These are phyloP conservation scores for Solanum paucissectum DNA, from an alignment of 257 asterid genomes.

Conservation along the genomic window DNA sequence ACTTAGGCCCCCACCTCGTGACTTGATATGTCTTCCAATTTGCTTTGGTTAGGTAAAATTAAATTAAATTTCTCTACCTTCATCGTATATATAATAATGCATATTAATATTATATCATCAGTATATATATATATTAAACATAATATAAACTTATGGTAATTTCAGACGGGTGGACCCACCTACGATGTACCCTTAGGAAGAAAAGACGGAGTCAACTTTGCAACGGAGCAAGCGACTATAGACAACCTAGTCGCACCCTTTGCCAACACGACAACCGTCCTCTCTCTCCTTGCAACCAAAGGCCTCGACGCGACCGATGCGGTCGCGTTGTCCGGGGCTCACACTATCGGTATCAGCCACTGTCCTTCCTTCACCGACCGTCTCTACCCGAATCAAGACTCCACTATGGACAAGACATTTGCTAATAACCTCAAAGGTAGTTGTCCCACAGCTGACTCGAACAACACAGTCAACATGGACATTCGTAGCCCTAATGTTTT, in stretches of 20 bases:
- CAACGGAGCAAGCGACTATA: not conserved
- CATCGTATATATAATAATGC: not conserved
- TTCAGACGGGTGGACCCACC: not conserved
- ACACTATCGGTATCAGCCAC: not conserved
- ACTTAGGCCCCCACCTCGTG: not conserved
- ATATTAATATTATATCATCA: not conserved
- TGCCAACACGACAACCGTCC: not conserved
- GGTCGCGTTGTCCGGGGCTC: not conserved
- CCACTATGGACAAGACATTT: conserved; percentile 1
- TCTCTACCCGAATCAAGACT: not conserved
- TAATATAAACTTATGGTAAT: not conserved
- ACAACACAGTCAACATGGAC: not conserved
- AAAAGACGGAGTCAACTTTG: not conserved
- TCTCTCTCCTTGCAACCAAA: not conserved
- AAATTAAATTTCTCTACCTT: not conserved
- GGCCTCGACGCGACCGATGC: not conserved
- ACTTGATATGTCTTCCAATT: not conserved
- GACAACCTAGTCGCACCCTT: not conserved
- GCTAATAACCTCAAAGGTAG: not conserved
- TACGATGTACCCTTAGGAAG: not conserved
- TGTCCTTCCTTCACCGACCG: not conserved
- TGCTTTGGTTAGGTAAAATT: not conserved
- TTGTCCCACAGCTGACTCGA: not conserved
- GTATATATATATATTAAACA: not conserved
- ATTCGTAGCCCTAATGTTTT: not conserved